These are phyloP conservation scores for Mucor racemosus DNA, from an alignment of 371 early-diverging fungal species.

Conservation along the genomic window DNA sequence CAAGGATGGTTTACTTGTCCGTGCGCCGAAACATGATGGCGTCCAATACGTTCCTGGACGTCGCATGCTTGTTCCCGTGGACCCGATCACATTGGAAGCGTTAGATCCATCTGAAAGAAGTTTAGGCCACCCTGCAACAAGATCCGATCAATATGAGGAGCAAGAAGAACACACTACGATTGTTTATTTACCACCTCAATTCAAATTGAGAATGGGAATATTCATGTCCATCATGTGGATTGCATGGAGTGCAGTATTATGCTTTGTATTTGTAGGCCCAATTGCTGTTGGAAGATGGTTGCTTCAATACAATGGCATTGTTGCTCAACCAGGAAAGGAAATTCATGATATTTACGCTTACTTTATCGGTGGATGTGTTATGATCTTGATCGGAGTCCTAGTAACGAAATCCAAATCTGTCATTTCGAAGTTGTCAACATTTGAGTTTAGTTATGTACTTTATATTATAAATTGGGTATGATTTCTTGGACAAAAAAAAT, in stretches of 20 bases:
- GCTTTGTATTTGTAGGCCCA: constrained; percentile 18
- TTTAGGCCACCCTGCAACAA: constrained; percentile 53
- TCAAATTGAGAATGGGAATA: constrained; percentile 32
- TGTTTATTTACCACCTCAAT: constrained; percentile 69
- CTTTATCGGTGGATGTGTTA: constrained; percentile 22
- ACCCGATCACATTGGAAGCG: constrained; percentile 14
- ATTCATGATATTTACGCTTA: constrained; percentile 65
- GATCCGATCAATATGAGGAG: constrained; percentile 48
- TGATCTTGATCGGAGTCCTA: constrained; percentile 16
- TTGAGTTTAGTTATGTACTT: background rate
- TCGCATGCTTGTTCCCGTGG: constrained; percentile 24
- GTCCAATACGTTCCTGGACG: constrained; percentile 11
- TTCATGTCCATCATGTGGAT: constrained; percentile 34
- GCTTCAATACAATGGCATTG: background rate
- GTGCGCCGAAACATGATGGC: constrained; percentile 60
- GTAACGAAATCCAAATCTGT: background rate
- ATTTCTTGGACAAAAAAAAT: too few relatives aligned
- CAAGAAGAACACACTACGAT: constrained; percentile 46
- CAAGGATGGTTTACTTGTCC: constrained; percentile 27
- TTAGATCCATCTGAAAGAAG: constrained; percentile 46
- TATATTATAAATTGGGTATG: constrained; percentile 4
- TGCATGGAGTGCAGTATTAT: constrained; percentile 7
- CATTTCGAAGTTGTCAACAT: background rate
- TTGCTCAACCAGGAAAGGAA: constrained; percentile 9
- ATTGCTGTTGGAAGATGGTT: constrained; percentile 15